A percentile compares a stretch with the other conserved stretches of the same genome.
These are phyloP conservation scores for Fusarium duplospermum DNA, from an alignment of 2,329 filamentous ascomycete genomes.

Conservation along the genomic window DNA sequence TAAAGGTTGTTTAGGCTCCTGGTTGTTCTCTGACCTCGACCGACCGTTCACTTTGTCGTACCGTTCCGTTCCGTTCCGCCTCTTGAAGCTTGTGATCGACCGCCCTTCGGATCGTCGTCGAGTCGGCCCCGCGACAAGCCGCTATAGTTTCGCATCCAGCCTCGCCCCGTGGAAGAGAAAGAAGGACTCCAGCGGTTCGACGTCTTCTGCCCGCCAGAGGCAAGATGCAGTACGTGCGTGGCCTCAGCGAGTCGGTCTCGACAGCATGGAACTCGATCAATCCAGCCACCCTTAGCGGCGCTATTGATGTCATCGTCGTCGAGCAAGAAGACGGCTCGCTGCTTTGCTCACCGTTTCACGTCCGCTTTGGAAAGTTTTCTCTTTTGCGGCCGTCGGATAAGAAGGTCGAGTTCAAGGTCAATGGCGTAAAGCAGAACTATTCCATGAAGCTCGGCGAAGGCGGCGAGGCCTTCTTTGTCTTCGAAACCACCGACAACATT, in stretches of 20 bases:
- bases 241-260: constrained; percentile 93
- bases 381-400: constrained; percentile 95
- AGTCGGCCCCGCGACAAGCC: constrained; percentile 27
- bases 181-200: constrained; percentile 1
- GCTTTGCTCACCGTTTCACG: constrained; percentile 96
- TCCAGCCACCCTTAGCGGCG: constrained; percentile 94
- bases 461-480: constrained; percentile 98
- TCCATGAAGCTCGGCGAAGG: constrained; percentile 98
- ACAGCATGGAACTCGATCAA: constrained; percentile 99
- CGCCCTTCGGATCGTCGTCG: constrained; percentile 25
- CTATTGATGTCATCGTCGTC: constrained; percentile 98
- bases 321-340: constrained; percentile 93
- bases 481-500: constrained; percentile 92
- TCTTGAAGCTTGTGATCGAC: constrained; percentile 10
- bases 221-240: constrained; percentile 96
- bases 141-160: constrained; percentile 11
- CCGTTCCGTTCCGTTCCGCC: constrained; percentile 2
- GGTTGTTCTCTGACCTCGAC: constrained; percentile 3
- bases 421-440: constrained; percentile 90
- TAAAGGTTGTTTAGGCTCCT: constrained; percentile 23
- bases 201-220: constrained; percentile 19
- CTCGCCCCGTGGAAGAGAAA: neutral
- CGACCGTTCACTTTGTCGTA: neutral
- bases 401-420: constrained; percentile 98
- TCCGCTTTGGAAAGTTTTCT: constrained; percentile 98